Evolutionary conservation across 495 filamentous ascomycete genomes (phyloP).

Genomic region (Xylaria longipes): DNA sequence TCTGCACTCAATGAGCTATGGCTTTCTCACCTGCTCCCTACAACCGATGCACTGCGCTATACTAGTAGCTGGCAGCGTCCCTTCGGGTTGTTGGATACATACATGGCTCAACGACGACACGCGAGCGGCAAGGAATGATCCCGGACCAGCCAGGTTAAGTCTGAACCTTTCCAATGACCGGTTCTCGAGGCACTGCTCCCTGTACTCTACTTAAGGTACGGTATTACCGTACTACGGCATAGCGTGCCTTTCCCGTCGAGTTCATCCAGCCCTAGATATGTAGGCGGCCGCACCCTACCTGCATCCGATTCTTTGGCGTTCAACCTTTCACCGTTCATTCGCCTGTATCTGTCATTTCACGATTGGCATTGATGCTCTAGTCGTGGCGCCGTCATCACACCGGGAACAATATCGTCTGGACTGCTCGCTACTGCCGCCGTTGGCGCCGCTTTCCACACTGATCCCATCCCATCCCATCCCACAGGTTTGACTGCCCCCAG

Average conservation of each 20-base stretch:
- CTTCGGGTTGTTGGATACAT: neutral
- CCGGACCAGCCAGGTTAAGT: slow-evolving; percentile 1
- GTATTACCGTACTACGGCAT: slow-evolving; percentile 1
- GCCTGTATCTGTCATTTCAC: slow-evolving; percentile 7
- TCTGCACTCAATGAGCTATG: slow-evolving; percentile 9
- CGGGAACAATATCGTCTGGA: slow-evolving; percentile 3
- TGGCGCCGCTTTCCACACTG: slow-evolving; percentile 7
- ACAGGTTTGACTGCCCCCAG: neutral
- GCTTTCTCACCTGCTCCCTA: neutral
- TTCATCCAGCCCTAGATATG: slow-evolving; percentile 25
- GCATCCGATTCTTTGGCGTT: slow-evolving; percentile 21
- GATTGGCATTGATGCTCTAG: slow-evolving; percentile 15
- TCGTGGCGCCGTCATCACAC: slow-evolving; percentile 23
- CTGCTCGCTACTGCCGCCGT: slow-evolving; percentile 4
- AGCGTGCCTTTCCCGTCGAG: slow-evolving; percentile 13
- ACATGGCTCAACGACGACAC: slow-evolving; percentile 7
- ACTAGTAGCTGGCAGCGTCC: slow-evolving; percentile 19
- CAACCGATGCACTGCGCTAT: slow-evolving; percentile 13
- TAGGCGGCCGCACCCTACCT: slow-evolving; percentile 21
- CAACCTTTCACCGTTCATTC: slow-evolving; percentile 15
- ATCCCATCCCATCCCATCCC: slow-evolving; percentile 8
- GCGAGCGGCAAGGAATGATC: slow-evolving; percentile 13
- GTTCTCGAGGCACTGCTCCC: neutral
- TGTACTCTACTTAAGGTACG: slow-evolving; percentile 9
- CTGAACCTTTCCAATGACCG: neutral